Percentiles rank a stretch among this genome's conserved stretches.
Conservation (phyloP, 257 asterid genomes). For the Nyctanthes arbortristis region DNA sequence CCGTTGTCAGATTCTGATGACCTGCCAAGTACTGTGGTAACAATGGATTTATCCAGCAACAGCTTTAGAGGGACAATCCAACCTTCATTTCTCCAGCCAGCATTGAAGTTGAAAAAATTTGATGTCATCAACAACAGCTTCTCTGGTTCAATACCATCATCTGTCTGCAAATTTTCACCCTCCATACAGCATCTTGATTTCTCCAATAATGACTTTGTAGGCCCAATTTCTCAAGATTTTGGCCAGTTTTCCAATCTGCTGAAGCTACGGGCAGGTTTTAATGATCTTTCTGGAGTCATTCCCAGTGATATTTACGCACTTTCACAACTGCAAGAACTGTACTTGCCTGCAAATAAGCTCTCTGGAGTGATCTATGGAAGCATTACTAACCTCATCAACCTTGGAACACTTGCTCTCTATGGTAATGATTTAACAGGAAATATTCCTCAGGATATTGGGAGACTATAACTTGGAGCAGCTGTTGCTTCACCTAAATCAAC, state of each 20-base stretch:
- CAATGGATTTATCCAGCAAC: constrained; percentile 67
- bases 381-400: constrained; percentile 53
- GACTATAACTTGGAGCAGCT: constrained; percentile 60
- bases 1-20: neutral
- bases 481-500: constrained; percentile 72
- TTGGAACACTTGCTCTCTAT: constrained; percentile 56
- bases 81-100: constrained; percentile 48
- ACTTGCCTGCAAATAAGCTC: constrained; percentile 67
- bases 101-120: constrained; percentile 45
- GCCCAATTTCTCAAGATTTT: constrained; percentile 53
- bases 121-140: constrained; percentile 82
- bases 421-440: constrained; percentile 61
- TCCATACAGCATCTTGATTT: constrained; percentile 56
- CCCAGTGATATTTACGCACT: constrained; percentile 61
- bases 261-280: constrained; percentile 70
- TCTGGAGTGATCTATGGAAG: constrained; percentile 52
- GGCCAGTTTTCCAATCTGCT: constrained; percentile 51
- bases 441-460: constrained; percentile 72
- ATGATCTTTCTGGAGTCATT: constrained; percentile 54
- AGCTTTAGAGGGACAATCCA: constrained; percentile 56
- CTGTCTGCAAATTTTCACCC: constrained; percentile 49
- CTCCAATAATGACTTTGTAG: constrained; percentile 69
- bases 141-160: constrained; percentile 57
- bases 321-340: constrained; percentile 55
- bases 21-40: constrained; percentile 30